Evolutionary conservation across 2,329 filamentous ascomycete species (phyloP), one percentile per base, ranked within the genome.

Genomic region (Hirsutella thompsonii): DNA sequence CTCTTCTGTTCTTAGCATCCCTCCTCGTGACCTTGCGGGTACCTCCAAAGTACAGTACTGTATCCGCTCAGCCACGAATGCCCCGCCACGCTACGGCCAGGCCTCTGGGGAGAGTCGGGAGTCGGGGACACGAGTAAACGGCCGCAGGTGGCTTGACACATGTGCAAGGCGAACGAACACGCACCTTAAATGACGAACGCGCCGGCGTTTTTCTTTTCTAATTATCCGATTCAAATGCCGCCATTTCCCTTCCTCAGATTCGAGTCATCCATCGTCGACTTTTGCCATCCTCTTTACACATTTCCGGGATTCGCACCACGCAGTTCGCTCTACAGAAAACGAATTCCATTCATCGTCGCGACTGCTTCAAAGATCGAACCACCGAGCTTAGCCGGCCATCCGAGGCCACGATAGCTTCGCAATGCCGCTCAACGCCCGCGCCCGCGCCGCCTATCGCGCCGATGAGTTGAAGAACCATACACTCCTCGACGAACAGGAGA

Each of bases 371-470:
- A 32, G 29, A 13, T n/a, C n/a, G n/a, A n/a, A n/a, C 32, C 32
- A 8, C n/a, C n/a, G n/a, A 16, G 9, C 32, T 36, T 5, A 14
- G 18, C 18, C 18, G 18, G 16, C 18, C 26, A 26, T 26, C 11
- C 6, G 14, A 20, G 28, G 19, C 14, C 32, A 34, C 32, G 32
- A 18, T 34, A 34, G 42, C 44, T 40, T 46, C 51, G 45, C 42
- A 42, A 62, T 62, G 60, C 54, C 54, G 28, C 55, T 66, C 47
- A 58, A 56, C 19, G 37, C 50, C 33, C 54, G 55, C 46, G 63
- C 62, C 45, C 61, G 57, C 43, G 53, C 55, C 52, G 54, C 56
- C 39, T 67, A 68, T 44, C 54, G 64, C 41, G 55, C 57, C 46
- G 64, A 68, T 44, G 63, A 65, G 38, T 47, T 47, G 35, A 42